A percentile compares a stretch with the other conserved stretches of the same genome.
Evolutionary conservation across 495 filamentous ascomycete species (phyloP).

Genomic region (Zalerion maritima): DNA sequence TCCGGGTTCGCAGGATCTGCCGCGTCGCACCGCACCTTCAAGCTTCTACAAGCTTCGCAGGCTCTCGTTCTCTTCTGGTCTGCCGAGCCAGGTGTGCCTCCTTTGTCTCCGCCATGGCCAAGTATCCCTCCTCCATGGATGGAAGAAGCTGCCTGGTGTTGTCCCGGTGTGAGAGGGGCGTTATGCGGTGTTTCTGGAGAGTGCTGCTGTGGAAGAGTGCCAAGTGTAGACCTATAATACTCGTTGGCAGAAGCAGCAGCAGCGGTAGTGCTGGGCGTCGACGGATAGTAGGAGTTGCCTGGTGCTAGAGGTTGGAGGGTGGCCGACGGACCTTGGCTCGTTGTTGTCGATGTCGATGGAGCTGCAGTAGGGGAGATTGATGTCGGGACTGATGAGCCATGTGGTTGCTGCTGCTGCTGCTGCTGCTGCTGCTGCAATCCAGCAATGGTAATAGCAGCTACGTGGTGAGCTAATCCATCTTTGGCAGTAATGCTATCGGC

Average conservation of each 20-base stretch:
- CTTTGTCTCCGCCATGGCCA: conserved; percentile 1
- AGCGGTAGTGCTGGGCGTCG: no score
- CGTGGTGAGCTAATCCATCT: no score
- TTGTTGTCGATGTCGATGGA: no score
- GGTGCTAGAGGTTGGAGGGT: no score
- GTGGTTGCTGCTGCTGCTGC: not conserved
- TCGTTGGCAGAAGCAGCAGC: conserved; percentile 4
- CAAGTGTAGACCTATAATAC: not conserved
- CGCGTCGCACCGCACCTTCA: conserved; percentile 84
- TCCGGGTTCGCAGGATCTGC: conserved; percentile 46
- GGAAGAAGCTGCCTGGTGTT: not conserved
- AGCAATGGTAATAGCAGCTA: no score
- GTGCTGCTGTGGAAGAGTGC: not conserved
- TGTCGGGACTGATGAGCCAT: conserved; percentile 1
- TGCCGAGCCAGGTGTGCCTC: conserved; percentile 22
- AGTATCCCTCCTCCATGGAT: conserved; percentile 1
- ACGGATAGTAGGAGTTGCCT: no score
- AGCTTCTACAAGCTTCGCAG: conserved; percentile 77
- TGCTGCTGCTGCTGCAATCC: conserved; percentile 3
- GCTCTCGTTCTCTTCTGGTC: conserved; percentile 73
- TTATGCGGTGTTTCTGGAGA: no score
- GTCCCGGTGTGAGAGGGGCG: no score
- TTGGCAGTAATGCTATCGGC: no score
- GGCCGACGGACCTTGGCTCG: no score
- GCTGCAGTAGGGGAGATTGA: conserved; percentile 1